Conservation (phyloP, 768 basidiomycete genomes). For the Steccherinum ochraceum region DNA sequence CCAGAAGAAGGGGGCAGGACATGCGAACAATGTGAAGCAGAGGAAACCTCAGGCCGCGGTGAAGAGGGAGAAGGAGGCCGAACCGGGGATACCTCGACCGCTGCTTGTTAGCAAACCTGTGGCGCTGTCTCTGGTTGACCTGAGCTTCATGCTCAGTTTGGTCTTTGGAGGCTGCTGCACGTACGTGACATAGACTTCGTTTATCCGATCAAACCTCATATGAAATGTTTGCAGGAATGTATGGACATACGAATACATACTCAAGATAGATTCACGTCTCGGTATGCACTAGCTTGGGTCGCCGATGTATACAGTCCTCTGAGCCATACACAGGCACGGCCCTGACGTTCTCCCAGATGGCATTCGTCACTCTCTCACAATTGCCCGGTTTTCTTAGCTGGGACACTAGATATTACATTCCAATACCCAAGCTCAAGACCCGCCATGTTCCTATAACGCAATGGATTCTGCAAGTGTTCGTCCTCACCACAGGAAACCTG, state of each 20-base stretch:
- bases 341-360: conserved; percentile 80
- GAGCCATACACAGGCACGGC: conserved; percentile 50
- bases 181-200: conserved; percentile 23
- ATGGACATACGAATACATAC: conserved; percentile 68
- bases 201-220: not conserved
- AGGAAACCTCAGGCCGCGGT: no score
- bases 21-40: not conserved
- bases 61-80: not conserved
- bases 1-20: not conserved
- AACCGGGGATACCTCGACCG: not conserved
- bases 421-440: conserved; percentile 51
- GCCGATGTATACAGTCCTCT: conserved; percentile 3
- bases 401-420: no score
- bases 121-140: conserved; percentile 27
- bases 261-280: conserved; percentile 60
- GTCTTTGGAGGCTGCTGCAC: conserved; percentile 84
- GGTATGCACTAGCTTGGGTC: conserved; percentile 34
- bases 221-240: conserved; percentile 48
- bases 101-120: conserved; percentile 12
- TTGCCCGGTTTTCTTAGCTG: conserved; percentile 55
- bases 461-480: conserved; percentile 68
- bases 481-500: conserved; percentile 60
- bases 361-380: conserved; percentile 65
- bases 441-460: conserved; percentile 59
- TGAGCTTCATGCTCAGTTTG: conserved; percentile 42